phyloP scores from a whole-genome alignment of 805 yeast species.

The Candida cerambycidarum region DNA sequence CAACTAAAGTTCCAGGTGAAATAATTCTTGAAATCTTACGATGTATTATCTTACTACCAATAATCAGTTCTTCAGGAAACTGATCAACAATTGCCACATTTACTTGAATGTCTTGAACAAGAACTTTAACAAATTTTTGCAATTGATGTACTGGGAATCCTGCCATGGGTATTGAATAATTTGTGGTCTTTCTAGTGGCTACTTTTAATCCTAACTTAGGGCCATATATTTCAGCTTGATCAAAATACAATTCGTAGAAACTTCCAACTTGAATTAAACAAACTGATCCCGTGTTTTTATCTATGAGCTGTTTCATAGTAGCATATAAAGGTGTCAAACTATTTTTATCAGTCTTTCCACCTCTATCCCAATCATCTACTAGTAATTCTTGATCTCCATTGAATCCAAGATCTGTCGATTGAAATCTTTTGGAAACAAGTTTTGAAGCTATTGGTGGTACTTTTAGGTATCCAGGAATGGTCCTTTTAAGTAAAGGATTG shows the following conservation, averaged over 20 bases:
- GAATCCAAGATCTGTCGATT: neutral
- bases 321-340: slow-evolving; percentile 38
- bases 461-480: neutral
- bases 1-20: slow-evolving; percentile 91
- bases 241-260: slow-evolving; percentile 84
- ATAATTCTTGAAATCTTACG: slow-evolving; percentile 78
- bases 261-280: slow-evolving; percentile 77
- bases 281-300: slow-evolving; percentile 37
- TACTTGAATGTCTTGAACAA: slow-evolving; percentile 67
- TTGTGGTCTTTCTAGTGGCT: slow-evolving; percentile 51
- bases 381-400: slow-evolving; percentile 3
- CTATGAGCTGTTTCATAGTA: slow-evolving; percentile 30
- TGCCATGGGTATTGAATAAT: slow-evolving; percentile 66
- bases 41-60: slow-evolving; percentile 41
- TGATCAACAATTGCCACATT: slow-evolving; percentile 88
- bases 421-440: neutral
- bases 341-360: slow-evolving; percentile 32
- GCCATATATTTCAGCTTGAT: slow-evolving; percentile 77
- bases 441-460: neutral
- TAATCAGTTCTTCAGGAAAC: slow-evolving; percentile 22
- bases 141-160: slow-evolving; percentile 82
- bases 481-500: neutral
- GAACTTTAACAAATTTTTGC: slow-evolving; percentile 67
- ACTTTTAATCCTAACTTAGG: slow-evolving; percentile 70
- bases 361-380: slow-evolving; percentile 35